phyloP scores from a whole-genome alignment of 306 rosid species.

The Inga laurina region DNA sequence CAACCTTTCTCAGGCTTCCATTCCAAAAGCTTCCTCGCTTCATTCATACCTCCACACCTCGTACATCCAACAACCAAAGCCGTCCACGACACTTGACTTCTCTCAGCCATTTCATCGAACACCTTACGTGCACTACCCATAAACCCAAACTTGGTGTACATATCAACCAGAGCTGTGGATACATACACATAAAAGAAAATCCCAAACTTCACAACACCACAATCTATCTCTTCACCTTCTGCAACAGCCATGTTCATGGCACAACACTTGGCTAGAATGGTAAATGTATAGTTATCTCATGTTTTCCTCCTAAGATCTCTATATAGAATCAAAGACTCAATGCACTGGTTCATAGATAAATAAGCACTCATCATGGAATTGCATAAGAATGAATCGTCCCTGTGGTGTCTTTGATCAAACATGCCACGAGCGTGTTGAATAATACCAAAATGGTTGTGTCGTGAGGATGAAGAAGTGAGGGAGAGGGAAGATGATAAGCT shows the following conservation, averaged over 20 bases:
- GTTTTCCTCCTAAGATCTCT: no score
- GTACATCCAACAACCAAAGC: no score
- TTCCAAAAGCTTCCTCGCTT: no score
- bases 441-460: slow-evolving; percentile 27
- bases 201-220: no score
- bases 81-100: no score
- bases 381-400: slow-evolving; percentile 4
- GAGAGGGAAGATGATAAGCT: slow-evolving; percentile 41
- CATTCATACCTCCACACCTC: no score
- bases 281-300: no score
- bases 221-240: no score
- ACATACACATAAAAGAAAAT: slow-evolving; percentile 18
- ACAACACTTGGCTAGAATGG: no score
- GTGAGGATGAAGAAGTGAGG: neutral
- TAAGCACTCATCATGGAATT: slow-evolving; percentile 55
- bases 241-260: no score
- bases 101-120: no score
- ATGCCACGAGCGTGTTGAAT: slow-evolving; percentile 53
- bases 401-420: slow-evolving; percentile 17
- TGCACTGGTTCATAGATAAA: slow-evolving; percentile 35
- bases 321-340: slow-evolving; percentile 48
- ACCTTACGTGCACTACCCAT: neutral
- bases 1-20: no score
- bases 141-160: slow-evolving; percentile 55
- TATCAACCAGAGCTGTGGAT: slow-evolving; percentile 61